Base-by-base conservation (phyloP, 1,139 yeast species). In the Geotrichum bryndzae region DNA sequence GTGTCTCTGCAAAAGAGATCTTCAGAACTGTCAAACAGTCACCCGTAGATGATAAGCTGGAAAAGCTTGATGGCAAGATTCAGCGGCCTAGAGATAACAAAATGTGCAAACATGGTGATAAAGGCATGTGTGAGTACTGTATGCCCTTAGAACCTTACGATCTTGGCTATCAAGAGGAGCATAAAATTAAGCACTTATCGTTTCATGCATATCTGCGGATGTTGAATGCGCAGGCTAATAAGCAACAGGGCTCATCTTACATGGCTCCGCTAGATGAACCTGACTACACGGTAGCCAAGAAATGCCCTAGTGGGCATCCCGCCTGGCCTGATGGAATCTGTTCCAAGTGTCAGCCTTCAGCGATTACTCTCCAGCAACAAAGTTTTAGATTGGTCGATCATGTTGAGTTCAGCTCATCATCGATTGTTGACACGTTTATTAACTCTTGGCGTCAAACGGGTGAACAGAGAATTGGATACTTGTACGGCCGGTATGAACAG, bases 41-140 rank as follows among this genome's bases (percentile, higher is more conserved):
- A 51, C 78, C 83, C 0, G 80, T 92, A 0, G 99, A 95, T 73
- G 82, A 82, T 62, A 73, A 73, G n/a, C 78, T 92, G 52, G 95
- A 88, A 60, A 79, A 78, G 56, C 80, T 82, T 59, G 83, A 84
- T 55, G 99, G 99, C 0, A 77, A 88, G 63, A 90, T 95, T 64
- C 76, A 80, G 51, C 81, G 99, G 50, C 75, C 79, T 41, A 81
- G 79, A 65, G 84, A 90, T 6, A 66, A 71, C 18, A 72, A 75
- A 4, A 79, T 91, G 70, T 94, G 99, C 73, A 84, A 87, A 62
- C 99, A 95, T 72, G 90, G 95, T 2, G 92, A 86, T 50, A 88
- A 87, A 68, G 99, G 98, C 2, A 94, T 94, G 99, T 94, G 99
- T 75, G 99, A 94, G 69, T 90, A 91, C 72, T 94, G 99, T 73